Conservation (phyloP, 75 land plant species). For the Cunninghamia lanceolata region DNA sequence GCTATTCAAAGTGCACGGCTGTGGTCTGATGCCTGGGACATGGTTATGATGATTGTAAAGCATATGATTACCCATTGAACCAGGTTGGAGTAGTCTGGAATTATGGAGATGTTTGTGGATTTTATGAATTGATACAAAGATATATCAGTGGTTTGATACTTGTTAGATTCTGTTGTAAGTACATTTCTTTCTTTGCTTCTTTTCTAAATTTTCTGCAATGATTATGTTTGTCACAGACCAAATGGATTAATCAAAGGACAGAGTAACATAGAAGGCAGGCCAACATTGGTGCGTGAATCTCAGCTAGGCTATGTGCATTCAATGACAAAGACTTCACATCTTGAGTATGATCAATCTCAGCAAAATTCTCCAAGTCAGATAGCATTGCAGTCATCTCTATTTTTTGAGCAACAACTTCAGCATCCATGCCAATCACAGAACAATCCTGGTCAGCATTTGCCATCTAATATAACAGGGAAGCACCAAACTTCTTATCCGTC, state of each 20-base stretch:
- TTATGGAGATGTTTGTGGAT: not conserved
- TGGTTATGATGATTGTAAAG: not conserved
- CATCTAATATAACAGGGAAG: not conserved
- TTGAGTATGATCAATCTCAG: constrained; percentile 13
- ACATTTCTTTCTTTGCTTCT: not conserved
- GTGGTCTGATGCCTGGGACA: not conserved
- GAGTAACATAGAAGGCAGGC: constrained; percentile 23
- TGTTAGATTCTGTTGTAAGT: not conserved
- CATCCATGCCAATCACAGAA: not conserved
- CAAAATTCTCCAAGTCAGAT: constrained; percentile 45
- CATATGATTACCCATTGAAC: not conserved
- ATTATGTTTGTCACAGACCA: constrained; percentile 20
- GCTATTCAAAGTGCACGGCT: not conserved
- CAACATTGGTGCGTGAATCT: constrained; percentile 22
- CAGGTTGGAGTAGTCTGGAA: not conserved
- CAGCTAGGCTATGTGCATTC: constrained; percentile 9
- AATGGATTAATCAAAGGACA: constrained; percentile 25
- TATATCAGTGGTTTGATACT: not conserved
- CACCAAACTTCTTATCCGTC: not conserved
- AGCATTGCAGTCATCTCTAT: constrained; percentile 31
- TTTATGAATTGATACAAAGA: not conserved
- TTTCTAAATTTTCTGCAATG: not conserved
- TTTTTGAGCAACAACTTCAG: not conserved
- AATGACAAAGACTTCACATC: constrained; percentile 24
- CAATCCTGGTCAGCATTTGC: not conserved